Evolutionary conservation across 345 rosid genomes (phyloP).

Genomic region (Lenwebbia sp.): DNA sequence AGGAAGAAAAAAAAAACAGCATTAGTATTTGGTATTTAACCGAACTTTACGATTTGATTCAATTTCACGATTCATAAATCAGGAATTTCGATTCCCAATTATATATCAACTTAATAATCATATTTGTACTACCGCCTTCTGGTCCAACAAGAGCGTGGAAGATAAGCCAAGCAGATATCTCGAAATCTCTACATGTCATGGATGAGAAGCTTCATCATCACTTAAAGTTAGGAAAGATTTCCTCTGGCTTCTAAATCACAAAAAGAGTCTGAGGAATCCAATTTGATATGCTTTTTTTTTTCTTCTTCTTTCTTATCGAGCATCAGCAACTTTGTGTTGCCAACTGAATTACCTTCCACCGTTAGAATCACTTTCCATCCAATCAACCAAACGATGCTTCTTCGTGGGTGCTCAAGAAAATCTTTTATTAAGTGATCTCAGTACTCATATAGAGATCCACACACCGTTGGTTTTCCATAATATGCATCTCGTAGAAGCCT

Average conservation of each 20-base stretch:
- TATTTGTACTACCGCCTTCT: neutral
- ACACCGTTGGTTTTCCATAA: neutral
- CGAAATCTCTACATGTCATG: neutral
- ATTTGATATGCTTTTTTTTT: neutral
- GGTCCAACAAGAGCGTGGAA: neutral
- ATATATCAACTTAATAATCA: neutral
- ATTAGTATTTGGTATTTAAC: neutral
- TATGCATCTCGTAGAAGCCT: neutral
- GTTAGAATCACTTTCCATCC: neutral
- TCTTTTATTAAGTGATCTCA: neutral
- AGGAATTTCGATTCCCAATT: neutral
- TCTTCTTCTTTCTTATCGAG: too few relatives aligned
- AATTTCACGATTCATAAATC: neutral
- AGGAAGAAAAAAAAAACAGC: neutral
- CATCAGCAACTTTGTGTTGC: neutral
- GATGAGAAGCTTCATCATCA: neutral
- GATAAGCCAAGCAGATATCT: neutral
- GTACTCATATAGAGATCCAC: neutral
- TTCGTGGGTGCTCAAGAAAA: neutral
- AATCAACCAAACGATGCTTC: neutral
- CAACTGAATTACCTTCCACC: slow-evolving; percentile 1
- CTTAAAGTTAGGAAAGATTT: neutral
- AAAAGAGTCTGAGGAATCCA: neutral
- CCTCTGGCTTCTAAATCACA: neutral
- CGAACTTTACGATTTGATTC: neutral